phyloP scores from a whole-genome alignment of 228 moss, liverwort and hornwort genomes.

The Sphagnum fallax region DNA sequence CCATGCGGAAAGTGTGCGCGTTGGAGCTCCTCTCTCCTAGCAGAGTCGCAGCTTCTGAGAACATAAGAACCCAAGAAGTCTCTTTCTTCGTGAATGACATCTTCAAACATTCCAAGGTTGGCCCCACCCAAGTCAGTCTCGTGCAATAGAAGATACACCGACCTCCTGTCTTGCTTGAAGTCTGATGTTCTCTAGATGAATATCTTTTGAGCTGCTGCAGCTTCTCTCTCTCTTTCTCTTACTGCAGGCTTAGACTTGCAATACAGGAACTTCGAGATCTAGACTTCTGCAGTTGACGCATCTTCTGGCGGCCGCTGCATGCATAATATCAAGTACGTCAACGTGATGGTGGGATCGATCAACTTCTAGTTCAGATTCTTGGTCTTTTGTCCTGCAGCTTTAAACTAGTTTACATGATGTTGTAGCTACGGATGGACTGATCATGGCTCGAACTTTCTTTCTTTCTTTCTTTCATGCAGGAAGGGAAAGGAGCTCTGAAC shows the following conservation, averaged over 20 bases:
- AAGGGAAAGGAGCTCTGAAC: slow-evolving; percentile 1
- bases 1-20: slow-evolving; percentile 30
- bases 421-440: neutral
- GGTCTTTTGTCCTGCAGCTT: neutral
- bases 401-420: neutral
- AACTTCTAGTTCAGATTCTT: neutral
- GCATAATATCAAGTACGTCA: neutral
- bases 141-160: too few species aligned
- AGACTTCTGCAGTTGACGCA: too few species aligned
- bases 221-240: neutral
- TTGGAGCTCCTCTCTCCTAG: slow-evolving; percentile 21
- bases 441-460: neutral
- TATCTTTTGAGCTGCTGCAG: neutral
- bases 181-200: neutral
- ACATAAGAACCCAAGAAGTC: slow-evolving; percentile 13
- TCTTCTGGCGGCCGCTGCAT: neutral
- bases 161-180: neutral
- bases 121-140: neutral
- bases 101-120: neutral
- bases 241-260: too few species aligned
- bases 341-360: neutral
- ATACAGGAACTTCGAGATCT: too few species aligned
- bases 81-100: slow-evolving; percentile 1
- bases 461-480: neutral
- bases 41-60: slow-evolving; percentile 4